Evolutionary conservation across 1,284 basidiomycete species (phyloP), one percentile per base, ranked within the genome.

Genomic region (Tilletia caries): DNA sequence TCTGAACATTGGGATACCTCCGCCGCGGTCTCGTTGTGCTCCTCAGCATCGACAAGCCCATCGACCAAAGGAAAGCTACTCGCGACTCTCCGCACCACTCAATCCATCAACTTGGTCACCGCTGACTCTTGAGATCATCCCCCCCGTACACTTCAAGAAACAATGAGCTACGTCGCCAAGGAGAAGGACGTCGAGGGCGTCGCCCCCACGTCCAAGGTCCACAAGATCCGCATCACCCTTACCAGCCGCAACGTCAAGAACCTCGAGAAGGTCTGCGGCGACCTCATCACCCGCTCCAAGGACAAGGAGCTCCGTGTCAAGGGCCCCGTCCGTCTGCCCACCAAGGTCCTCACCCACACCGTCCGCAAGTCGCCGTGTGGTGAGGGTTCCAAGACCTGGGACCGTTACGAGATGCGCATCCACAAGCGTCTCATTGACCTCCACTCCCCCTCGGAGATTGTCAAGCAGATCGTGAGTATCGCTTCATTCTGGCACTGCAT

Each of bases 351-450:
- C 83, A 92, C 92, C 86, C 95, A 98, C 88, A 97, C 95, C 86
- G 98, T 94, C 86, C 92, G 96, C 84, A 83, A 83, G 79, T 81
- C 80, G 46, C 81, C 81, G 65, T 82, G 96, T 85, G 96, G 96
- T 95, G 96, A 98, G 87, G 96, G 96, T 89, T 83, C 84, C 84
- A 98, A 99, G 91, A 99, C 96, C 84, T 99, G 96, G 96, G 96
- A 98, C 87, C 91, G 92, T 83, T 98, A 95, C 87, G 95, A 99
- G 88, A 90, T 99, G 87, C 94, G 95, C 88, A 89, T 99, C 80
- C 95, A 99, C 91, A 99, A 99, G 89, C 92, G 96, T 83, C 89
- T 98, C 85, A 98, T 99, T 84, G 96, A 99, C 88, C 88, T 99
- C 76, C 93, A 95, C 88, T 95, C 95, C 72, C 95, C 95, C 74